These are phyloP conservation scores for Rutidosis leptorrhynchoides DNA, from an alignment of 129 eudicot genomes.

Conservation along the genomic window DNA sequence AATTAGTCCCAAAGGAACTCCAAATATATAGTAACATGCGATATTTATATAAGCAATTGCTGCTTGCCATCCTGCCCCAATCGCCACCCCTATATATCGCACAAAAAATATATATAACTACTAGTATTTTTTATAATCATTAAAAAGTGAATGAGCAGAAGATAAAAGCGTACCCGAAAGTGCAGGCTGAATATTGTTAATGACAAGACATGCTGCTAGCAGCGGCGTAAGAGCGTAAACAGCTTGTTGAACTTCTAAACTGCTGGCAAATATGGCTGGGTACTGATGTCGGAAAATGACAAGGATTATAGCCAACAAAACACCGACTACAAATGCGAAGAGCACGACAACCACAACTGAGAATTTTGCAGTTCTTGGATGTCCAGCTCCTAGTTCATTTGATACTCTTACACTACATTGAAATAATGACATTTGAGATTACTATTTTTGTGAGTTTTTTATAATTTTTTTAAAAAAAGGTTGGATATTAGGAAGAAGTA, in stretches of 20 bases:
- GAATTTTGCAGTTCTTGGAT: constrained; percentile 52
- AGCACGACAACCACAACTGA: constrained; percentile 42
- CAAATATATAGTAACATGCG: constrained; percentile 47
- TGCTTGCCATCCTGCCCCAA: constrained; percentile 64
- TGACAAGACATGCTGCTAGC: constrained; percentile 35
- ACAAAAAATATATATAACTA: neutral
- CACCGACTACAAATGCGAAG: constrained; percentile 31
- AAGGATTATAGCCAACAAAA: constrained; percentile 23
- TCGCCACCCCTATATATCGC: constrained; percentile 44
- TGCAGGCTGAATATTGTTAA: constrained; percentile 47
- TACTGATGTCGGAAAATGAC: constrained; percentile 28
- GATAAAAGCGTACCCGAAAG: constrained; percentile 33
- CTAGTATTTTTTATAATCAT: neutral
- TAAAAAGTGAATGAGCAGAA: neutral
- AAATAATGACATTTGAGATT: neutral
- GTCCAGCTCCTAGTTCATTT: constrained; percentile 53
- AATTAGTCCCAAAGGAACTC: constrained; percentile 42
- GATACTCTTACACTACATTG: constrained; percentile 48
- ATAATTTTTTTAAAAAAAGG: neutral
- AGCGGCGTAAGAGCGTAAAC: constrained; percentile 47
- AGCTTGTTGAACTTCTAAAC: constrained; percentile 31
- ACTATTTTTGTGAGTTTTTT: neutral
- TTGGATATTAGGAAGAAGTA: neutral
- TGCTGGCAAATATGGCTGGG: constrained; percentile 38
- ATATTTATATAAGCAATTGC: constrained; percentile 46